These are phyloP conservation scores for Leccinum ochraceum DNA, from an alignment of 768 basidiomycete species.

Conservation along the genomic window DNA sequence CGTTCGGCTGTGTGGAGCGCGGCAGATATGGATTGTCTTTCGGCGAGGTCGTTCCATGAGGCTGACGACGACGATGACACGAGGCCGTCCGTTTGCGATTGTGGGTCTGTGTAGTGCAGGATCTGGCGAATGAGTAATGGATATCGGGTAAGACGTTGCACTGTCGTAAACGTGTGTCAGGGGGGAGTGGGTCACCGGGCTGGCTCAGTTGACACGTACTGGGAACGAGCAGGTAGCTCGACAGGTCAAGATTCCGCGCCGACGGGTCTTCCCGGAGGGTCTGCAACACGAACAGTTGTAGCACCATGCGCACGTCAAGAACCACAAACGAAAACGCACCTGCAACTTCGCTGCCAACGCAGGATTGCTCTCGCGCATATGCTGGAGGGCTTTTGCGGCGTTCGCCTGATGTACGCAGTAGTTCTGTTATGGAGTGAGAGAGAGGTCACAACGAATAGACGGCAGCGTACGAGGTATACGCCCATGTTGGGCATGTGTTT, in stretches of 20 bases:
- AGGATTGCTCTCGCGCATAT: constrained; percentile 65
- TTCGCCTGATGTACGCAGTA: constrained; percentile 68
- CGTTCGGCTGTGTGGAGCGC: constrained; percentile 68
- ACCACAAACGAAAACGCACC: constrained; percentile 39
- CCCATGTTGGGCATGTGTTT: constrained; percentile 74
- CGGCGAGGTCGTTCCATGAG: constrained; percentile 36
- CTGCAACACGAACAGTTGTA: constrained; percentile 38
- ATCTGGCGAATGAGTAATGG: constrained; percentile 89
- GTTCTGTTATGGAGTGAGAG: neutral
- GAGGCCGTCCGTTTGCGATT: constrained; percentile 25
- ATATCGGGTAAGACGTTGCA: constrained; percentile 96
- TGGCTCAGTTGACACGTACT: constrained; percentile 49
- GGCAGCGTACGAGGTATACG: constrained; percentile 67
- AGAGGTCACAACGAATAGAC: neutral
- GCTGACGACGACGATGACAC: constrained; percentile 2
- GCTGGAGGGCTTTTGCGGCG: constrained; percentile 76
- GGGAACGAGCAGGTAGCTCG: constrained; percentile 89
- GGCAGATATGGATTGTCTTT: constrained; percentile 52
- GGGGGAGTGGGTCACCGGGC: neutral
- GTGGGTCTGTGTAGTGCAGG: constrained; percentile 69
- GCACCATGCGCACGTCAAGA: neutral
- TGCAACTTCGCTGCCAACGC: constrained; percentile 67
- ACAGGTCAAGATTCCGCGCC: constrained; percentile 81
- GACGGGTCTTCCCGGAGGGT: constrained; percentile 74
- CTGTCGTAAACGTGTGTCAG: constrained; percentile 37